Conservation (phyloP, 208 protist genomes). For the Leishmania lainsoni region DNA sequence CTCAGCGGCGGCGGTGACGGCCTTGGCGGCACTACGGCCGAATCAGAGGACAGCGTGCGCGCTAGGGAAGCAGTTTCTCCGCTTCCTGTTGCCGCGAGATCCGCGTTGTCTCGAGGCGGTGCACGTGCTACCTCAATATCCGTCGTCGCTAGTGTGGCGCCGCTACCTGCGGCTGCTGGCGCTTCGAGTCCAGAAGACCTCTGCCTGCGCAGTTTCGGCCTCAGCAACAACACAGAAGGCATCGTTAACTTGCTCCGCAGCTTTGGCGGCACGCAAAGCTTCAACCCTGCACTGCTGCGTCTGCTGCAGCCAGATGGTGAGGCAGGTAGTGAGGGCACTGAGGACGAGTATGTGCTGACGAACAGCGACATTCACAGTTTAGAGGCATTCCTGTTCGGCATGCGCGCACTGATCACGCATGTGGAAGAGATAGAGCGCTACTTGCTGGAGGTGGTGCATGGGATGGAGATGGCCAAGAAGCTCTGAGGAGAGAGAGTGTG, state of each 20-base stretch:
- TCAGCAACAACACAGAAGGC: constrained; percentile 3
- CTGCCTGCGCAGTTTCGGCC: neutral
- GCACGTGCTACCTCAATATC: neutral
- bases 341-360: constrained; percentile 71
- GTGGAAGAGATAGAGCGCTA: constrained; percentile 72
- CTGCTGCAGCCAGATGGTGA: constrained; percentile 26
- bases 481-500: constrained; percentile 36
- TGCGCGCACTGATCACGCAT: constrained; percentile 67
- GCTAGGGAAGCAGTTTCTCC: neutral
- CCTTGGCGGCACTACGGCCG: neutral
- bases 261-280: constrained; percentile 1
- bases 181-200: neutral
- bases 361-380: constrained; percentile 87
- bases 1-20: too few relatives aligned
- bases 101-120: neutral
- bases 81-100: neutral
- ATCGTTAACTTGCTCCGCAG: constrained; percentile 8
- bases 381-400: constrained; percentile 84
- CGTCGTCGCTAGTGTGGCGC: neutral
- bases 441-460: constrained; percentile 75
- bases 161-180: neutral
- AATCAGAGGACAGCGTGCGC: neutral
- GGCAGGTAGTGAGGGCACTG: constrained; percentile 30
- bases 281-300: neutral
- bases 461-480: constrained; percentile 69